Evolutionary conservation across 2,329 filamentous ascomycete species (phyloP).

Genomic region (Penicillium sp.): DNA sequence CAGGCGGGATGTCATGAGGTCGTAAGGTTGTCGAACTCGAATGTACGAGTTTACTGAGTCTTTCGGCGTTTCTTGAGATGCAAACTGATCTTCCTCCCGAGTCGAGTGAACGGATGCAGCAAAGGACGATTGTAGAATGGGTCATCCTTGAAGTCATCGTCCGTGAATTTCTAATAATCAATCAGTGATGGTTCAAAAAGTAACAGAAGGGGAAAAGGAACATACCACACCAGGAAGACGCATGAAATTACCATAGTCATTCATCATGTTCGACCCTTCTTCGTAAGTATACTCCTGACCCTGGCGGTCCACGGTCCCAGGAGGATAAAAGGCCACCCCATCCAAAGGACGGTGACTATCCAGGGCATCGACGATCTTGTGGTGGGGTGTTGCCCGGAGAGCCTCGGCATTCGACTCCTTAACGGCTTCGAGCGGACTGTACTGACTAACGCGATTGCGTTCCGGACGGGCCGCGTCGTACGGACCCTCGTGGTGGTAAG

Average conservation of each 20-base stretch:
- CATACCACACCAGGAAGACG: conserved; percentile 70
- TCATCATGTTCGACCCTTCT: conserved; percentile 85
- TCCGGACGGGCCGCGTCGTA: conserved; percentile 78
- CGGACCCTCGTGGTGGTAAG: conserved; percentile 86
- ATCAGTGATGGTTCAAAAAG: neutral
- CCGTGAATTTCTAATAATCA: conserved; percentile 35
- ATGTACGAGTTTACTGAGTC: conserved; percentile 6
- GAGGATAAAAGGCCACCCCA: conserved; percentile 72
- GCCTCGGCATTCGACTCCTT: conserved; percentile 69
- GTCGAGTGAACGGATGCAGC: conserved; percentile 29
- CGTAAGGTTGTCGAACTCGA: neutral
- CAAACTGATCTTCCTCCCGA: conserved; percentile 29
- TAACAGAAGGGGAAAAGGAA: conserved; percentile 21
- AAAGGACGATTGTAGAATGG: conserved; percentile 36
- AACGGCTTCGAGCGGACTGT: conserved; percentile 73
- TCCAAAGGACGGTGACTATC: conserved; percentile 72
- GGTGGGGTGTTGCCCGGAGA: conserved; percentile 71
- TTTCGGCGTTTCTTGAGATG: conserved; percentile 25
- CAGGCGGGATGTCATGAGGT: conserved; percentile 6
- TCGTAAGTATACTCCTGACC: conserved; percentile 73
- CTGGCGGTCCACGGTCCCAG: conserved; percentile 63
- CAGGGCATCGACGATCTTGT: conserved; percentile 72
- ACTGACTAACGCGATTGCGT: conserved; percentile 62
- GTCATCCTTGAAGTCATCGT: conserved; percentile 41
- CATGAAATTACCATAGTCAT: conserved; percentile 63